Percentiles rank a stretch among this genome's conserved stretches.
These are phyloP conservation scores for Populus ilicifolia DNA, from an alignment of 345 rosid genomes.

Conservation along the genomic window DNA sequence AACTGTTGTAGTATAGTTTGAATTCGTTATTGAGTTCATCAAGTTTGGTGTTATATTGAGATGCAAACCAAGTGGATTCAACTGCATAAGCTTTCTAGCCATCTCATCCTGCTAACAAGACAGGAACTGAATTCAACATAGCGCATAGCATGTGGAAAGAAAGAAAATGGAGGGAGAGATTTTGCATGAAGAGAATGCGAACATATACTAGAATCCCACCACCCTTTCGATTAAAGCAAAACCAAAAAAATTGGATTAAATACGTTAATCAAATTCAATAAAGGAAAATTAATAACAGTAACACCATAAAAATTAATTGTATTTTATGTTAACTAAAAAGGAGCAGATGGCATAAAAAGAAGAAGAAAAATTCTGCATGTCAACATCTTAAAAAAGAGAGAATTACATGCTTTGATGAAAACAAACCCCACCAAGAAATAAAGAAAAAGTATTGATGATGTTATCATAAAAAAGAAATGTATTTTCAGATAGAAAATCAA, in stretches of 20 bases:
- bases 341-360: too few relatives aligned
- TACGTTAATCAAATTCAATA: not conserved
- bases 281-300: not conserved
- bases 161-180: not conserved
- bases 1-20: not conserved
- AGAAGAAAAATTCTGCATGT: not conserved
- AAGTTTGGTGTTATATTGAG: constrained; percentile 11
- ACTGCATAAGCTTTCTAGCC: not conserved
- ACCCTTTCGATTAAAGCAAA: not conserved
- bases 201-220: not conserved
- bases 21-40: constrained; percentile 1
- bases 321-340: not conserved
- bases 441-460: not conserved
- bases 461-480: not conserved
- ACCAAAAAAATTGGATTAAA: not conserved
- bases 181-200: not conserved
- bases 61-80: constrained; percentile 23
- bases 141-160: not conserved
- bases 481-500: not conserved
- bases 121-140: not conserved
- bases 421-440: not conserved
- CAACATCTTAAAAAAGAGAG: not conserved
- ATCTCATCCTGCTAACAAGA: constrained; percentile 6
- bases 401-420: not conserved
- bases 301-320: not conserved